phyloP scores from a whole-genome alignment of 2,329 filamentous ascomycete species.

The Beauveria sp. region DNA sequence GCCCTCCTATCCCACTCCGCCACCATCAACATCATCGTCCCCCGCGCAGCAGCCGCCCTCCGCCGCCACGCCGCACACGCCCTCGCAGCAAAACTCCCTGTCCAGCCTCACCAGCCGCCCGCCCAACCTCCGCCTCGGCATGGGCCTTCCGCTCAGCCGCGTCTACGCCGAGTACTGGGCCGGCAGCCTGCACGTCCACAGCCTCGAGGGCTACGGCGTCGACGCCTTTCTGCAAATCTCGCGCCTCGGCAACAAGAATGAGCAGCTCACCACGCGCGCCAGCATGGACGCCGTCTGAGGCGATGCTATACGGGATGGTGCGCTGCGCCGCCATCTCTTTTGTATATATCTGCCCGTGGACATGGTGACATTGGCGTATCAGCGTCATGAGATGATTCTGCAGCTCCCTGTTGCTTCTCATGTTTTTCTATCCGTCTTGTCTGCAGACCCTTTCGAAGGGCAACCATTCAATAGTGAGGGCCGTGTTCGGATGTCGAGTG shows the following conservation, averaged over 20 bases:
- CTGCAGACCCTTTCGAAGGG: background rate
- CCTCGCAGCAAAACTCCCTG: conserved; percentile 51
- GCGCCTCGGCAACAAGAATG: conserved; percentile 95
- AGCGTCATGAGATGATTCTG: background rate
- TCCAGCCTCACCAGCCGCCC: conserved; percentile 73
- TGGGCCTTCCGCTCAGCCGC: conserved; percentile 86
- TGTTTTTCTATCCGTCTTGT: background rate
- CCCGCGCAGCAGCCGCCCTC: background rate
- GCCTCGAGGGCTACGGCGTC: conserved; percentile 88
- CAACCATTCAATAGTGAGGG: no score
- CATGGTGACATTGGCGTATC: background rate
- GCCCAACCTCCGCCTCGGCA: conserved; percentile 80
- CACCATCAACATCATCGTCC: background rate
- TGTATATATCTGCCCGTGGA: background rate
- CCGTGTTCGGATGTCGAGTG: background rate
- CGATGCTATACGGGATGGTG: background rate
- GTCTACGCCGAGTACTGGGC: conserved; percentile 99
- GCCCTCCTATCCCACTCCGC: conserved; percentile 24
- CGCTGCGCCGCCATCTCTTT: background rate
- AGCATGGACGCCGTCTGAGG: conserved; percentile 66
- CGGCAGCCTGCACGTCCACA: conserved; percentile 83
- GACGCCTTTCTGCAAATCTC: conserved; percentile 96
- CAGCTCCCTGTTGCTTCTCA: no score
- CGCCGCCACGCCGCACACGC: conserved; percentile 13
- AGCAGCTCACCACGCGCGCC: conserved; percentile 74